These are phyloP conservation scores for Ramalina intermedia DNA, from an alignment of 495 filamentous ascomycete species.

Conservation along the genomic window DNA sequence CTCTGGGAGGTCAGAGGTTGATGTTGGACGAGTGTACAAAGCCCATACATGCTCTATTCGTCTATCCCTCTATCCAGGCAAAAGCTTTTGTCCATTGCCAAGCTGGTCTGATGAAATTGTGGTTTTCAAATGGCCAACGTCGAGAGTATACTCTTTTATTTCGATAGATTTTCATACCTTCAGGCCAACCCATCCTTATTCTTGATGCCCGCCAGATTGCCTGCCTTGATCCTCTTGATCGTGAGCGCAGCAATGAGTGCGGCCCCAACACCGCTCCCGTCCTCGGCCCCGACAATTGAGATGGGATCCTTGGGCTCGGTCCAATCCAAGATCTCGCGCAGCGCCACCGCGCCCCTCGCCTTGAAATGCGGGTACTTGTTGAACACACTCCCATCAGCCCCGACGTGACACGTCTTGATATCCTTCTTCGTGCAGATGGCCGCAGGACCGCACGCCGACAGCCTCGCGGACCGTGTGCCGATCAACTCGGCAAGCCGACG, in stretches of 20 bases:
- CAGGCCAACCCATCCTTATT: slow-evolving; percentile 20
- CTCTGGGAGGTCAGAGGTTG: slow-evolving; percentile 68
- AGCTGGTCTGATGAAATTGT: no score
- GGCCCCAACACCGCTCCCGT: slow-evolving; percentile 91
- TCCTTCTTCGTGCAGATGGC: slow-evolving; percentile 94
- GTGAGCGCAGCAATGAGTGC: slow-evolving; percentile 90
- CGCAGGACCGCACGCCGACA: slow-evolving; percentile 86
- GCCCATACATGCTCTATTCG: neutral
- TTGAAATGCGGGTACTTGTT: slow-evolving; percentile 99
- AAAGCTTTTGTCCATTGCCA: neutral
- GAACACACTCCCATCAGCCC: slow-evolving; percentile 91
- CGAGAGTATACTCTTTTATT: no score
- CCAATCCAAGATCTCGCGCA: slow-evolving; percentile 93
- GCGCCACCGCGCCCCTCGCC: slow-evolving; percentile 69
- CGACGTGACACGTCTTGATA: slow-evolving; percentile 76
- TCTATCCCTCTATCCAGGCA: neutral
- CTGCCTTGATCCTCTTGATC: slow-evolving; percentile 66
- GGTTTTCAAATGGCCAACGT: no score
- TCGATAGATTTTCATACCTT: no score
- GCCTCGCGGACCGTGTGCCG: slow-evolving; percentile 80
- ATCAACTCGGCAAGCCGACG: slow-evolving; percentile 84
- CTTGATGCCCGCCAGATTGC: slow-evolving; percentile 64
- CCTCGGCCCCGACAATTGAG: slow-evolving; percentile 74
- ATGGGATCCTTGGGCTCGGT: slow-evolving; percentile 70
- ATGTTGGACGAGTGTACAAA: neutral